Base-by-base conservation (phyloP, 441 rosid species). In the Viola pubescens region DNA sequence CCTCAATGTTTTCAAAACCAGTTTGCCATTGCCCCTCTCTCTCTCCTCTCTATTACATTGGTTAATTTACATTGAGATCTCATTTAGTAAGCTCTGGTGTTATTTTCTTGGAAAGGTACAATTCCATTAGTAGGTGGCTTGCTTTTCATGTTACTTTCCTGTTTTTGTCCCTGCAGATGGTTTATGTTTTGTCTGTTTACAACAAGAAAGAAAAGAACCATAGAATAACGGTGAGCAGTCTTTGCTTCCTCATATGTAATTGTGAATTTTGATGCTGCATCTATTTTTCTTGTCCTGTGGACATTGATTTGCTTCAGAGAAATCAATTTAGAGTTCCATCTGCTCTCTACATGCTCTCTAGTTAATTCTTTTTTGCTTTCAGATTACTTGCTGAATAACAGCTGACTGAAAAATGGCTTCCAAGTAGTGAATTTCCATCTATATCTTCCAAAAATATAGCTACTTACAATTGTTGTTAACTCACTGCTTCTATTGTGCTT, bases 121-220 rank as follows among this genome's bases (percentile, higher is more conserved):
- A 37, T 51, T n/a, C n/a, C 14, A 11, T 39, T 9, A 48, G 45
- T 16, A 19, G n/a, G 52, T 49, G 44, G 16, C 44, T 19, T 56
- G 39, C 40, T 60, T 45, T 50, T 62, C 12, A 13, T 13, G 5
- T 50, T 57, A 11, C 7, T 37, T 68, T 8, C 6, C 48, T 12
- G 34, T 57, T 51, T 68, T 14, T 62, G 12, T 61, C 66, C 56
- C 49, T 75, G 79, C 99, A 94, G 99, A 91, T 85, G 97, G 86
- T 94, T 63, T 94, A 94, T 42, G 99, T 94, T 66, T 73, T 94
- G 62, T 94, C 86, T 46, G 81, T 91, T 6, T 89, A 94, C 77
- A 87, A 82, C 97, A 91, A 87, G 81, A 94, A 91, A 77, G 98
- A 91, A 76, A 94, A 91, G 71, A 43, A 75, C 70, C 90, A 91